phyloP scores from a whole-genome alignment of 2,329 filamentous ascomycete genomes.

The Pleurostoma richardsiae region DNA sequence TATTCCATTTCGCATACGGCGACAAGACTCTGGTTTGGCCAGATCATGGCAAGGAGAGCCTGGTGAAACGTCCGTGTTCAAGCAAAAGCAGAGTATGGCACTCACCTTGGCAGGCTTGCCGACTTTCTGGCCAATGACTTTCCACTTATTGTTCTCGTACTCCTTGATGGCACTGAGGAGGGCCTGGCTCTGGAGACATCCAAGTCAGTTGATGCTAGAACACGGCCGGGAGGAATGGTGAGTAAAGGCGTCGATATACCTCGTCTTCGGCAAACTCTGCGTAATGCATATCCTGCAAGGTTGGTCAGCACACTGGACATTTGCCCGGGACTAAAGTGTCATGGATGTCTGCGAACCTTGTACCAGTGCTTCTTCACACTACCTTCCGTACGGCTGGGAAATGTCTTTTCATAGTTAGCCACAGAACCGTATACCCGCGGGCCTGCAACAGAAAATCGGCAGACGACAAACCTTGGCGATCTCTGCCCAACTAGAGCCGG shows the following conservation, averaged over 20 bases:
- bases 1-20: not conserved
- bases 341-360: slow-evolving; percentile 57
- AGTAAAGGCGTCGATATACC: slow-evolving; percentile 44
- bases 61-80: too few species aligned
- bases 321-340: too few species aligned
- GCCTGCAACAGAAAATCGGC: not conserved
- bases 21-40: too few species aligned
- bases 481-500: slow-evolving; percentile 92
- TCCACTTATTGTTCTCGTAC: slow-evolving; percentile 99
- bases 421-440: not conserved
- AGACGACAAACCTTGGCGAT: slow-evolving; percentile 76
- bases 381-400: slow-evolving; percentile 88
- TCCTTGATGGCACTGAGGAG: slow-evolving; percentile 94
- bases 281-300: slow-evolving; percentile 88
- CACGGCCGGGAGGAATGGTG: too few species aligned
- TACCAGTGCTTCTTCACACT: slow-evolving; percentile 99
- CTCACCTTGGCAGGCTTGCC: slow-evolving; percentile 92
- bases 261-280: slow-evolving; percentile 97
- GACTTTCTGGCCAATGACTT: slow-evolving; percentile 92
- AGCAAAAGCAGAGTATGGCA: slow-evolving; percentile 3
- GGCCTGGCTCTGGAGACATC: slow-evolving; percentile 57
- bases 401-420: slow-evolving; percentile 55
- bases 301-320: too few species aligned
- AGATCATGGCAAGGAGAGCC: too few species aligned
- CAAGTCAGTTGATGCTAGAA: too few species aligned